Evolutionary conservation across 2,329 filamentous ascomycete species (phyloP), one percentile per base, ranked within the genome.

Genomic region (Hypoxylon sp.): DNA sequence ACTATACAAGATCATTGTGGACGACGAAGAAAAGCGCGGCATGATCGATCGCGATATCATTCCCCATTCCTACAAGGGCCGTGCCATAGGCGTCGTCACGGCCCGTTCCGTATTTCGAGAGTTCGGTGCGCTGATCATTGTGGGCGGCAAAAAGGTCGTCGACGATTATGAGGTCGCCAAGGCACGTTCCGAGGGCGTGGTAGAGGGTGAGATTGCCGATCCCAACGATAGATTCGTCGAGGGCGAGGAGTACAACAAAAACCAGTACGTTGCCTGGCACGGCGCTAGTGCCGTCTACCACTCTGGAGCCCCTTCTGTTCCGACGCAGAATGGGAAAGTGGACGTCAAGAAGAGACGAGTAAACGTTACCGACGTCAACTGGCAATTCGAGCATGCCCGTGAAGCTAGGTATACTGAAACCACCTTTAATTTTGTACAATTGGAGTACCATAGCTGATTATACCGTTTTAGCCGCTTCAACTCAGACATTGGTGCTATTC

Each of bases 261-360:
- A 99, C 72, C 93, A 97, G 74, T 99, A 97, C 71, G 95, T 99
- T 23, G 95, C 95, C 23, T 99, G 95, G 95, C 93, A 97, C 73
- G 95, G 95, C 46, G 95, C 95, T 43, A 98, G 94, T 73, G 88
- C 91, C 33, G 95, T 99, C 20, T 99, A 99, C 73, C 92, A 98
- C 73, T 92, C 90, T 10, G 88, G 87, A 54, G 85, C 83, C 1
- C 91, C 92, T 1, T 87, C 88, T 18, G 86, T 91, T n/a, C 91
- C 92, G 2, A 80, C 88, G 55, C 87, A 86, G 26, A 87, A 81
- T 58, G 89, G 90, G 55, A 96, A 96, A 75, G 81, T 86, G 6
- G 90, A 93, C 65, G 83, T 84, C 62, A 97, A 96, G 79, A 92
- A 91, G 79, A 85, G 90, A 65, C 90, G 89, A 68, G 89, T 96